These are phyloP conservation scores for Tolypocladium pustulatum DNA, from an alignment of 2,329 filamentous ascomycete genomes.

Conservation along the genomic window DNA sequence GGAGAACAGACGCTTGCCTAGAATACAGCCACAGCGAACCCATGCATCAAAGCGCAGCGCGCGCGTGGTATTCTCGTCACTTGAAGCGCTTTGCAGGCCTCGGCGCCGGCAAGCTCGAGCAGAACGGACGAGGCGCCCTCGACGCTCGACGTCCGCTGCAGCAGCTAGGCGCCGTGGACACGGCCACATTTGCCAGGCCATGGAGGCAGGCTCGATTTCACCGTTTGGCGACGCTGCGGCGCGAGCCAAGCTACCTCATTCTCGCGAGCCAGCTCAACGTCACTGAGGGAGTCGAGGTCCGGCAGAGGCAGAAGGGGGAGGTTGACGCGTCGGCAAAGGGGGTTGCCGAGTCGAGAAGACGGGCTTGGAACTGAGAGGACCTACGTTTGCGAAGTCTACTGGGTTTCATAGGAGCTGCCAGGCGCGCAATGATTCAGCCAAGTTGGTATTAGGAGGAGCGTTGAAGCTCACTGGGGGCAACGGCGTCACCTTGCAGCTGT, in stretches of 20 bases:
- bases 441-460: no score
- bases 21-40: neutral
- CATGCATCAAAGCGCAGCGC: conserved; percentile 6
- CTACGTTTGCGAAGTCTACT: no score
- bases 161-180: conserved; percentile 1
- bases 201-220: conserved; percentile 4
- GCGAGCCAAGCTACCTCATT: neutral
- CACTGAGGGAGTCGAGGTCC: neutral
- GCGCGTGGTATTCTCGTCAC: conserved; percentile 1
- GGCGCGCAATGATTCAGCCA: no score
- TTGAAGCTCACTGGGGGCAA: no score
- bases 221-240: neutral
- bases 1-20: neutral
- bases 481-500: neutral
- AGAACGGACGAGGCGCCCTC: conserved; percentile 1
- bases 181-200: conserved; percentile 3
- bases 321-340: neutral
- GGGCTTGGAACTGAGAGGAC: neutral
- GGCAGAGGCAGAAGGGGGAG: neutral
- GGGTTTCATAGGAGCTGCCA: no score
- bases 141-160: conserved; percentile 3
- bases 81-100: conserved; percentile 6
- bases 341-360: neutral
- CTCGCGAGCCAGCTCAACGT: neutral
- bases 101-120: conserved; percentile 4